Conservation (phyloP, 495 filamentous ascomycete genomes). For the Tricharina praecox region DNA sequence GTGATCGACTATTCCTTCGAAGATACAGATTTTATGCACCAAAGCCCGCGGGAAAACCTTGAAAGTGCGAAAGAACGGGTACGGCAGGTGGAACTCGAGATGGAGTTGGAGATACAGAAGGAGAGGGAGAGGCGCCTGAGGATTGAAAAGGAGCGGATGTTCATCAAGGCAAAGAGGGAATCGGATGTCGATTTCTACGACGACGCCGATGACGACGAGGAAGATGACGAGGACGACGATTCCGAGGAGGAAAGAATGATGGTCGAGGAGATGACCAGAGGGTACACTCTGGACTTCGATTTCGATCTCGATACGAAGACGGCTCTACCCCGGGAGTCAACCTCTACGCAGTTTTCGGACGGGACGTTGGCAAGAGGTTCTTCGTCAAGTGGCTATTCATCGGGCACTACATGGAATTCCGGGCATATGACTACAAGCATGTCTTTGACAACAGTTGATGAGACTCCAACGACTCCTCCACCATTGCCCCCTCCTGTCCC, state of each 20-base stretch:
- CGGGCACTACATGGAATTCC: conserved; percentile 72
- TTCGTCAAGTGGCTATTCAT: conserved; percentile 71
- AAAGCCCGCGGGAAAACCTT: conserved; percentile 46
- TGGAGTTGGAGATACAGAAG: conserved; percentile 41
- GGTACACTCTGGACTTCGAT: conserved; percentile 72
- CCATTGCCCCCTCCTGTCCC: conserved; percentile 31
- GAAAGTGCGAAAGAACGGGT: conserved; percentile 65
- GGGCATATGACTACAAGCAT: conserved; percentile 58
- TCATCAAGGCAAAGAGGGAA: conserved; percentile 13
- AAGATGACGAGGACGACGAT: conserved; percentile 25
- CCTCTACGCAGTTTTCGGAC: conserved; percentile 43
- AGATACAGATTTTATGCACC: conserved; percentile 34
- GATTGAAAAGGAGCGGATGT: conserved; percentile 28
- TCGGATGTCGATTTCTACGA: conserved; percentile 25
- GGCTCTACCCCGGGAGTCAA: conserved; percentile 69
- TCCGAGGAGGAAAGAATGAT: conserved; percentile 65
- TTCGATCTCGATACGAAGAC: conserved; percentile 59
- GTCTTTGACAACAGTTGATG: conserved; percentile 58
- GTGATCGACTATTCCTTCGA: conserved; percentile 45
- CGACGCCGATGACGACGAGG: conserved; percentile 26
- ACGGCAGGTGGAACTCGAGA: conserved; percentile 61
- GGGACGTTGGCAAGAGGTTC: conserved; percentile 73
- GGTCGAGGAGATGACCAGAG: conserved; percentile 80
- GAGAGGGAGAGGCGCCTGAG: conserved; percentile 30
- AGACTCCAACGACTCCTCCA: conserved; percentile 40